Evolutionary conservation across 257 asterid genomes (phyloP).

Genomic region (Solanum medicagineum): DNA sequence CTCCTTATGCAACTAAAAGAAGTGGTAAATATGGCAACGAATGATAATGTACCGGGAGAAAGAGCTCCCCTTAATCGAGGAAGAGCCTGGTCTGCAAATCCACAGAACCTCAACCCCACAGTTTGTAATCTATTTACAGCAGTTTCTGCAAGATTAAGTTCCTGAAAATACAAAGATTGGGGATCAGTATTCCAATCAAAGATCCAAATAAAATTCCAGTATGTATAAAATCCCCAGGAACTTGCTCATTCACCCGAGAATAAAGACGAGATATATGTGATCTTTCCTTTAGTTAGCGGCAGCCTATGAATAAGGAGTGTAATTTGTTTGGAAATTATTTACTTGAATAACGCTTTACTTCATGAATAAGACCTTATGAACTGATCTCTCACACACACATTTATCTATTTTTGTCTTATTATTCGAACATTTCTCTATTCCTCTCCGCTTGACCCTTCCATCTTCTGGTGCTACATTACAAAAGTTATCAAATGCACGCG

Average conservation of each 20-base stretch:
- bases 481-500: background rate
- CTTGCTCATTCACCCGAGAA: background rate
- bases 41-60: conserved; percentile 57
- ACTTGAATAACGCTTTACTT: background rate
- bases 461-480: background rate
- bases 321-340: background rate
- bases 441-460: background rate
- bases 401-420: background rate
- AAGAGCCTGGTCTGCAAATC: conserved; percentile 79
- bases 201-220: background rate
- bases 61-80: conserved; percentile 98
- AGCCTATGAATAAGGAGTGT: background rate
- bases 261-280: background rate
- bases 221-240: background rate
- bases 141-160: conserved; percentile 81
- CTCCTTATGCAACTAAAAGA: background rate
- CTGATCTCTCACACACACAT: background rate
- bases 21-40: background rate
- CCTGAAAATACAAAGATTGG: conserved; percentile 34
- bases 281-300: background rate
- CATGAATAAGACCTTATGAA: background rate
- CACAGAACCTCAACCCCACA: conserved; percentile 94
- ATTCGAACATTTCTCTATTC: background rate
- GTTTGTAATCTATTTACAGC: conserved; percentile 84
- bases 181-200: background rate